These are phyloP conservation scores for Bruguiera hainesii DNA, from an alignment of 441 rosid genomes.

Conservation along the genomic window DNA sequence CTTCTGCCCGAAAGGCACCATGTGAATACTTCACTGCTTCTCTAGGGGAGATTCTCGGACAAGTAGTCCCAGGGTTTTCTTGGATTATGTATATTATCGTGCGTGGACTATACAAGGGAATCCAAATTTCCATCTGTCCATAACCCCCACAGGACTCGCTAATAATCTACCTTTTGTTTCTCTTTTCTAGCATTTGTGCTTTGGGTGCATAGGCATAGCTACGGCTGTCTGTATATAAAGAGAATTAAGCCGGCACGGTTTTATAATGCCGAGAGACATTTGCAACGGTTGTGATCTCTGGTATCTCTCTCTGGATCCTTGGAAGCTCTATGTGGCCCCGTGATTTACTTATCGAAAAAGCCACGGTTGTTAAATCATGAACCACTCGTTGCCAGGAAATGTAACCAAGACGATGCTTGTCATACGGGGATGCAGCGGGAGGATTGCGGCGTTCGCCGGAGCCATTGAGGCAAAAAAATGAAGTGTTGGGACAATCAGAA, in stretches of 20 bases:
- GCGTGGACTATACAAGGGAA: constrained; percentile 30
- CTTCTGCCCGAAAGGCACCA: constrained; percentile 52
- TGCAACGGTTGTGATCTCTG: constrained; percentile 14
- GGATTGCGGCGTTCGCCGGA: neutral
- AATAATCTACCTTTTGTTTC: constrained; percentile 21
- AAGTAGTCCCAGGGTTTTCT: constrained; percentile 32
- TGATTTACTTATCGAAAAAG: neutral
- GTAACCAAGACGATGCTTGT: constrained; percentile 8
- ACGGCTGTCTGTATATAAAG: constrained; percentile 51
- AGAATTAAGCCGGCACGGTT: constrained; percentile 38
- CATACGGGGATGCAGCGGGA: constrained; percentile 3
- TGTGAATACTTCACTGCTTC: constrained; percentile 70
- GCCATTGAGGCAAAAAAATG: no score
- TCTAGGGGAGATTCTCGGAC: constrained; percentile 55
- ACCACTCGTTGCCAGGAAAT: constrained; percentile 9
- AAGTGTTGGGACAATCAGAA: no score
- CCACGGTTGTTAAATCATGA: constrained; percentile 8
- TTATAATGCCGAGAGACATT: constrained; percentile 28
- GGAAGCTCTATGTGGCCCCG: neutral
- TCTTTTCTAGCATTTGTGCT: constrained; percentile 11
- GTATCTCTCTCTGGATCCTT: neutral
- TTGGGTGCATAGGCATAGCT: constrained; percentile 39
- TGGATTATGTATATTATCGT: constrained; percentile 34
- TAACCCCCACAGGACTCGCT: constrained; percentile 41
- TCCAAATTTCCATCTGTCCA: constrained; percentile 40